Evolutionary conservation across 495 filamentous ascomycete genomes (phyloP).

Genomic region (Neurospora sp.): DNA sequence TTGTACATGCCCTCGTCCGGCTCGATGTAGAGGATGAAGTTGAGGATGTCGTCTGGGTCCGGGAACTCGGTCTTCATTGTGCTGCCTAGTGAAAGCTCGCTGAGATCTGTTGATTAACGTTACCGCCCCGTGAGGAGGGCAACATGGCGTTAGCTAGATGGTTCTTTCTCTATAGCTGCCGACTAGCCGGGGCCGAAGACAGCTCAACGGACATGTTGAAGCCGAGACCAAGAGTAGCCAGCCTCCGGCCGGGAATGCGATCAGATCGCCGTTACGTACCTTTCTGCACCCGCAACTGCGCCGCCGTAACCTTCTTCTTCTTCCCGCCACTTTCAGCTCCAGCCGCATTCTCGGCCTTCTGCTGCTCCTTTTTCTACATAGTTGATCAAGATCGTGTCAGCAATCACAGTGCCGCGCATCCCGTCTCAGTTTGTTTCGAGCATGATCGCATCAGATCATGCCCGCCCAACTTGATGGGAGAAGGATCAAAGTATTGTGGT

Average conservation of each 20-base stretch:
- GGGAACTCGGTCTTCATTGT: constrained; percentile 93
- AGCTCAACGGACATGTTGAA: neutral
- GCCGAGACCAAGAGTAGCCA: neutral
- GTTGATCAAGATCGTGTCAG: constrained; percentile 22
- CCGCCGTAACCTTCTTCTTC: constrained; percentile 97
- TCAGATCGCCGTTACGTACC: constrained; percentile 39
- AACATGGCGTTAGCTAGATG: neutral
- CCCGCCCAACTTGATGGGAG: neutral
- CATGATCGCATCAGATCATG: neutral
- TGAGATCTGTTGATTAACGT: constrained; percentile 53
- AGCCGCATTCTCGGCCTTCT: constrained; percentile 80
- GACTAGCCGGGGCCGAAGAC: neutral
- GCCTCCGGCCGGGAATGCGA: neutral
- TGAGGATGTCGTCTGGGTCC: constrained; percentile 91
- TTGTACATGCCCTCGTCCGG: constrained; percentile 99
- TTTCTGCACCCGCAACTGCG: constrained; percentile 92
- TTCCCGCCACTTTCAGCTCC: constrained; percentile 54
- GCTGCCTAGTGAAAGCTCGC: constrained; percentile 76
- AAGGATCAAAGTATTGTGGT: neutral
- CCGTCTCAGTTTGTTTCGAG: neutral
- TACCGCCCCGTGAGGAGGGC: neutral
- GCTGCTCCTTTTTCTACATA: constrained; percentile 81
- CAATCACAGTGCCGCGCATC: constrained; percentile 56
- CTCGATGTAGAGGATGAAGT: constrained; percentile 86
- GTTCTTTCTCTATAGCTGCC: neutral